phyloP scores from a whole-genome alignment of 176 grass and related monocot species.

The Chloris gayana region DNA sequence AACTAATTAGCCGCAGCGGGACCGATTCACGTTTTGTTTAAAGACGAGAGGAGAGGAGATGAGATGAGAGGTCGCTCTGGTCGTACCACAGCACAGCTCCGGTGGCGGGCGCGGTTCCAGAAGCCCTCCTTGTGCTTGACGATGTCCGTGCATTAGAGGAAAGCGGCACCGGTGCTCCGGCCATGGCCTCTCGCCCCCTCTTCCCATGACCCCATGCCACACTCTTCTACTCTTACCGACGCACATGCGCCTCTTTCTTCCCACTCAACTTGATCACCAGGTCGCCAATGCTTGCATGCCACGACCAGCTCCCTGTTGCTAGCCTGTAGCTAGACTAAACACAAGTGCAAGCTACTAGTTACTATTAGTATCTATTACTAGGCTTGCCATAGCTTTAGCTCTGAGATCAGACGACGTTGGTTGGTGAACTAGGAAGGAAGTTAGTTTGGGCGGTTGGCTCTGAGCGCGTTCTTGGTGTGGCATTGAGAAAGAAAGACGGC shows the following conservation, averaged over 20 bases:
- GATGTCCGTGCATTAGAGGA: conserved; percentile 60
- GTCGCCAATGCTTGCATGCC: conserved; percentile 30
- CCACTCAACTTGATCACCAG: background rate
- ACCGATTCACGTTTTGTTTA: conserved; percentile 31
- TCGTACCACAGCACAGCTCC: background rate
- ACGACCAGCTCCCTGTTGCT: background rate
- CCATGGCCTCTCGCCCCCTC: conserved; percentile 43
- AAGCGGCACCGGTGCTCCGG: conserved; percentile 63
- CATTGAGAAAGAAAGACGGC: background rate
- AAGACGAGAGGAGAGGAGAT: conserved; percentile 23
- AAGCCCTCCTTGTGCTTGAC: conserved; percentile 61
- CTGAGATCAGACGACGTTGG: background rate
- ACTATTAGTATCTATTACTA: background rate
- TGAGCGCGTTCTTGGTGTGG: background rate
- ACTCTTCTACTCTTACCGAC: conserved; percentile 1
- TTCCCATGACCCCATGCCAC: conserved; percentile 38
- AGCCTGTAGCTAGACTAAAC: background rate
- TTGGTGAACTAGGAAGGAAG: background rate
- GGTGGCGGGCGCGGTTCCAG: conserved; percentile 9
- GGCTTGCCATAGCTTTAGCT: background rate
- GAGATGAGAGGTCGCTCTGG: background rate
- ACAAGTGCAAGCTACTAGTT: background rate
- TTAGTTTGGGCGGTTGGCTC: background rate
- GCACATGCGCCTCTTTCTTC: background rate
- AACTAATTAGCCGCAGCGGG: conserved; percentile 25